Conservation (phyloP, 495 filamentous ascomycete genomes). For the Penicillium angulare region DNA sequence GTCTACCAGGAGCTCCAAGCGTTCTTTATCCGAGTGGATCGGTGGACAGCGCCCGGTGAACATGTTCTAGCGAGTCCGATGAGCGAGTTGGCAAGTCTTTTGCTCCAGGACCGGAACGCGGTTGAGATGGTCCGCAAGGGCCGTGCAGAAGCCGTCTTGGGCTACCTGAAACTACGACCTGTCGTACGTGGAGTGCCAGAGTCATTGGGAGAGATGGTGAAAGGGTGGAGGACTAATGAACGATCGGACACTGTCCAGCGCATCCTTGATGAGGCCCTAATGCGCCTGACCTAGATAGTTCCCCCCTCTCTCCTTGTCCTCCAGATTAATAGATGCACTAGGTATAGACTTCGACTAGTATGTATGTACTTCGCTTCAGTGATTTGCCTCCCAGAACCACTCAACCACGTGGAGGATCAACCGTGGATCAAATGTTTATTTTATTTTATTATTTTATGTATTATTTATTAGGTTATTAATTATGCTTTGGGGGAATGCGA, state of each 20-base stretch:
- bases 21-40: slow-evolving; percentile 37
- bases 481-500: not conserved
- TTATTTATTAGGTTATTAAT: not conserved
- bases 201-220: slow-evolving; percentile 19
- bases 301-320: too few relatives aligned
- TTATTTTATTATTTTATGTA: not conserved
- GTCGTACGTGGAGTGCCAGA: slow-evolving; percentile 23
- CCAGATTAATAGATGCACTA: too few relatives aligned
- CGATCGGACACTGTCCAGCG: slow-evolving; percentile 37
- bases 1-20: slow-evolving; percentile 43
- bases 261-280: slow-evolving; percentile 38
- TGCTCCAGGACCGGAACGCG: slow-evolving; percentile 36
- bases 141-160: slow-evolving; percentile 38
- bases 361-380: too few relatives aligned
- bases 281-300: slow-evolving; percentile 2
- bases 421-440: slow-evolving; percentile 4
- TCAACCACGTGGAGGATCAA: slow-evolving; percentile 31
- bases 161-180: slow-evolving; percentile 35
- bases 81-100: slow-evolving; percentile 29
- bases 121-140: slow-evolving; percentile 42
- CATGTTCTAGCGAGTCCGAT: slow-evolving; percentile 25
- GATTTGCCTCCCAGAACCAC: not conserved
- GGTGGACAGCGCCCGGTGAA: slow-evolving; percentile 24
- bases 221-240: slow-evolving; percentile 36
- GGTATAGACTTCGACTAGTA: too few relatives aligned